Base-by-base conservation (phyloP, 768 basidiomycete genomes). In the Collybiopsis confluens region DNA sequence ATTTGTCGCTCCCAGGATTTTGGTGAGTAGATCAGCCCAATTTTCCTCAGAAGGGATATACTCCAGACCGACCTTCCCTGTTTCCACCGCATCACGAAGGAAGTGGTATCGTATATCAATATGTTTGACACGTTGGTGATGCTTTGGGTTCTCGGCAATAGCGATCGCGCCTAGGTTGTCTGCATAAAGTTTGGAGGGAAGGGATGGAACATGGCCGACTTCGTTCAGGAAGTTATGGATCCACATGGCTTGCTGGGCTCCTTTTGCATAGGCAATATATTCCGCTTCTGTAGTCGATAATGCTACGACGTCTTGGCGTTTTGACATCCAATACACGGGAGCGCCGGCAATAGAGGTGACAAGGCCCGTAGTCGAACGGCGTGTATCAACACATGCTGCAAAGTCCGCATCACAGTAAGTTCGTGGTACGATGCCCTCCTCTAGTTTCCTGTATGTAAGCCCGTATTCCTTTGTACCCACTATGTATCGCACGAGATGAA, bases 101-200 rank as follows among this genome's bases (percentile, higher is more conserved):
- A 59, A 69, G 54, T 72, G 71, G 47, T 64, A 62, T 2, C 57
- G 61, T 15, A 72, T 61, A 38, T 67, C 61, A 54, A 74, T 74
- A 59, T 74, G 73, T 54, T 72, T 71, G 11, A 67, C 54, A 15
- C 66, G 50, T 10, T 61, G 45, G 52, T 72, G 69, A 48, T 56
- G 59, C 9, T 56, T 37, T 10, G 62, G 61, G 36, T 68, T 54
- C 35, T 59, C 49, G 1, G 64, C 11, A 35, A 70, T 48, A 9
- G 56, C 54, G n/a, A 68, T 63, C 2, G 20, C 4, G 23, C 15
- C 15, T 30, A 65, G 59, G 54, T 74, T 74, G 57, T 74, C 67
- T 50, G 27, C 46, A 20, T 7, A 15, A 4, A 48, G n/a, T 11
- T 11, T 11, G 46, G 18, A 15, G 23, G 46, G 46, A 30, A 48